Percentiles rank a stretch among this genome's conserved stretches.
phyloP scores from a whole-genome alignment of 176 grass and related monocot genomes.

The Hsuehochloa calcarea region DNA sequence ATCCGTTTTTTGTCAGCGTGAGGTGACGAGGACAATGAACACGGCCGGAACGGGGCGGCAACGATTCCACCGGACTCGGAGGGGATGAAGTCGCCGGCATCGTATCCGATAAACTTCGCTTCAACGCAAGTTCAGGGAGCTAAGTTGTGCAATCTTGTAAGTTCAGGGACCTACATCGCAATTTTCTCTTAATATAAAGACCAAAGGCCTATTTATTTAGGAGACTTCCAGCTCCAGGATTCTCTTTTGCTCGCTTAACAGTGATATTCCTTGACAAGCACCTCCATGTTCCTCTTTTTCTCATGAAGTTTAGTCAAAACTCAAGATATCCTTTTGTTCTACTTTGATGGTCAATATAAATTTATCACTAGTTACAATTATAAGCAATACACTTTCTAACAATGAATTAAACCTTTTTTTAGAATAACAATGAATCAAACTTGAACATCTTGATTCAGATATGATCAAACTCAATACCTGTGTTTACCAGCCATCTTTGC shows the following conservation, averaged over 20 bases:
- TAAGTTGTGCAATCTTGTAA: no score
- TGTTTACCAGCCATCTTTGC: slow-evolving; percentile 25
- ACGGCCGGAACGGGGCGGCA: no score
- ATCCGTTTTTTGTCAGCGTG: no score
- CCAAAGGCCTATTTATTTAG: slow-evolving; percentile 1
- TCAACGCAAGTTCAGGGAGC: no score
- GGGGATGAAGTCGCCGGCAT: no score
- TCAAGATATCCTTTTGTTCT: slow-evolving; percentile 10
- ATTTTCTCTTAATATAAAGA: not conserved
- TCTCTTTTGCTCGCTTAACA: not conserved
- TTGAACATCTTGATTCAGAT: not conserved
- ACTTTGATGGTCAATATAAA: slow-evolving; percentile 8
- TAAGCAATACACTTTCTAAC: not conserved
- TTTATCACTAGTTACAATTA: slow-evolving; percentile 7
- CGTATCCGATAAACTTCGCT: no score
- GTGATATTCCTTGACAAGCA: not conserved
- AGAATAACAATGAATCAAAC: not conserved
- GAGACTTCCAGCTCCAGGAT: not conserved
- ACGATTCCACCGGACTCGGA: no score
- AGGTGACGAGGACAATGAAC: no score
- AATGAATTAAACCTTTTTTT: not conserved
- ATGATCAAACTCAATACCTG: slow-evolving; percentile 9
- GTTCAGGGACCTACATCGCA: no score
- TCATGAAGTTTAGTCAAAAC: slow-evolving; percentile 13
- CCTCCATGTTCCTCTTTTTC: not conserved